phyloP scores from a whole-genome alignment of 257 asterid species.

The Paraleonurus japonicus region DNA sequence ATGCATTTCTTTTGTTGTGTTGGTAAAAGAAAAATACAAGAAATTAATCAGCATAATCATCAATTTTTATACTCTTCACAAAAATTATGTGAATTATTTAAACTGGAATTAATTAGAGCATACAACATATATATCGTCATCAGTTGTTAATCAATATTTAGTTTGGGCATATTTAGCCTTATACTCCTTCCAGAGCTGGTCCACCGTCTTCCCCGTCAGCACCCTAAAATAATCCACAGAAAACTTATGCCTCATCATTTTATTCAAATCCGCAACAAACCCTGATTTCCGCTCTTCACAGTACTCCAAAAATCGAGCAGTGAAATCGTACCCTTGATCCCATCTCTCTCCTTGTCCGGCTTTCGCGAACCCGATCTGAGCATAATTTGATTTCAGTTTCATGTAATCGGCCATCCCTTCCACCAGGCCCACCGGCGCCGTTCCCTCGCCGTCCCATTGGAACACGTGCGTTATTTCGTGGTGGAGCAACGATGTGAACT shows the following conservation, averaged over 20 bases:
- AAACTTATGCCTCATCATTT: conserved; percentile 36
- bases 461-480: conserved; percentile 49
- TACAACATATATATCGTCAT: no score
- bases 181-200: conserved; percentile 44
- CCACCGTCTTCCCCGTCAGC: conserved; percentile 38
- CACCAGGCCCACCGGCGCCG: conserved; percentile 33
- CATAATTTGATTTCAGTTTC: conserved; percentile 29
- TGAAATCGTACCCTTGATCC: conserved; percentile 51
- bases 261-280: conserved; percentile 40
- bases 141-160: no score
- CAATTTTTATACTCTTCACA: no score
- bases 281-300: conserved; percentile 38
- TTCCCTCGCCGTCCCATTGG: conserved; percentile 45
- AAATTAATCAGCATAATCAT: no score
- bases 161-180: conserved; percentile 29
- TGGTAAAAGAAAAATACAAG: no score
- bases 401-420: conserved; percentile 47
- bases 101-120: no score
- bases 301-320: conserved; percentile 50
- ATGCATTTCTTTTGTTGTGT: no score
- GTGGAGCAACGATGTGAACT: conserved; percentile 37
- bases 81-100: no score
- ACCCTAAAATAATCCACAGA: conserved; percentile 31
- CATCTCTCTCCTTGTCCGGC: conserved; percentile 39
- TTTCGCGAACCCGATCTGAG: conserved; percentile 27